These are phyloP conservation scores for Suhomyces anneliseae DNA, from an alignment of 1,139 yeast species.

Conservation along the genomic window DNA sequence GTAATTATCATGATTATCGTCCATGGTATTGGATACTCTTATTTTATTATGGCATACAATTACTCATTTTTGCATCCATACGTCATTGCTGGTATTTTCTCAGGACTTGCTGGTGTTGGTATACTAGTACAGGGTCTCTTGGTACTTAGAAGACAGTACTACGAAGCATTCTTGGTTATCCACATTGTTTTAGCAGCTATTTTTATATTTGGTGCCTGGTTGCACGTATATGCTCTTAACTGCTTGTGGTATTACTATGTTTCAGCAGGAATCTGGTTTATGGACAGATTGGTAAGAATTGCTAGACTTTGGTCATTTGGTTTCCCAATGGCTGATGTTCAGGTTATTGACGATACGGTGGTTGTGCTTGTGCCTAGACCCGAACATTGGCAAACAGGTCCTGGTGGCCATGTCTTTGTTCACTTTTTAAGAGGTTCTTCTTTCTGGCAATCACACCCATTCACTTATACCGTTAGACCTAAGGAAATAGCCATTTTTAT, in stretches of 20 bases:
- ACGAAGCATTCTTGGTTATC: slow-evolving; percentile 42
- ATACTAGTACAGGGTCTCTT: slow-evolving; percentile 39
- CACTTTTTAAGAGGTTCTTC: slow-evolving; percentile 52
- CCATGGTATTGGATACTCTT: slow-evolving; percentile 40
- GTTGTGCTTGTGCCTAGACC: slow-evolving; percentile 44
- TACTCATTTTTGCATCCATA: slow-evolving; percentile 19
- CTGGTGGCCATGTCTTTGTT: slow-evolving; percentile 67
- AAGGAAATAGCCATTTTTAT: slow-evolving; percentile 35
- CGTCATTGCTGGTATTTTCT: slow-evolving; percentile 30
- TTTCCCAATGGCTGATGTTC: slow-evolving; percentile 35
- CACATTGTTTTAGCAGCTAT: slow-evolving; percentile 45
- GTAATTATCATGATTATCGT: slow-evolving; percentile 37
- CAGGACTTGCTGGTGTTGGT: slow-evolving; percentile 32
- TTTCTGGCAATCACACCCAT: slow-evolving; percentile 77
- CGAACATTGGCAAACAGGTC: slow-evolving; percentile 42
- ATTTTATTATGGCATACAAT: slow-evolving; percentile 11
- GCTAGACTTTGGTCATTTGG: slow-evolving; percentile 38
- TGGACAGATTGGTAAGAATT: slow-evolving; percentile 44
- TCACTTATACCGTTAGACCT: slow-evolving; percentile 48
- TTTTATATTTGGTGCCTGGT: slow-evolving; percentile 43
- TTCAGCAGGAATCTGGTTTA: slow-evolving; percentile 42
- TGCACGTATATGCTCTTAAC: slow-evolving; percentile 40
- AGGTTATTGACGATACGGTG: slow-evolving; percentile 39
- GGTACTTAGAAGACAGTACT: slow-evolving; percentile 40
- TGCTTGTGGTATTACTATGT: slow-evolving; percentile 41